Base-by-base conservation (phyloP, 2,329 filamentous ascomycete species). In the Fusarium chaquense region DNA sequence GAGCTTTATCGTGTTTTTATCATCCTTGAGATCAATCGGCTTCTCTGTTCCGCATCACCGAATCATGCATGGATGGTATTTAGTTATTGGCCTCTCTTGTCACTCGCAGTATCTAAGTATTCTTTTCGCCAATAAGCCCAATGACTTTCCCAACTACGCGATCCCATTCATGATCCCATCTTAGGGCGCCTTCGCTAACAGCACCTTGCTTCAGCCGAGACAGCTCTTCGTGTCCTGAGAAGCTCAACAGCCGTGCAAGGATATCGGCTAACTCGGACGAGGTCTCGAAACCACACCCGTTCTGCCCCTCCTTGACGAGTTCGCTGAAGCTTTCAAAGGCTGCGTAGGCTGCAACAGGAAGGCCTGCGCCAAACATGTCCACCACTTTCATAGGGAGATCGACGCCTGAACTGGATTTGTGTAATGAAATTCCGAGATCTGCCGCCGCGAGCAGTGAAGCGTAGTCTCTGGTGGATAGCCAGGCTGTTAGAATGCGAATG, bases 341-440 rank as follows among this genome's bases (percentile, higher is more conserved):
- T 28, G 88, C 88, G 85, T 96, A 98, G 6, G 94, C 95, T 0
- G 91, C 90, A 0, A 99, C 96, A 0, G 96, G 96, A 30, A 99
- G 83, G 0, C 95, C 96, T 0, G 94, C 92, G 4, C 96, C 96
- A 78, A 99, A 98, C 94, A 99, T 98, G 78, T 99, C 96, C 16
- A 99, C 94, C 1, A 99, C 94, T 81, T 99, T 99, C 96, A 99
- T 99, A 0, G 96, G 96, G 22, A 99, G 83, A 79, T 99, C 96
- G 0, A 99, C 94, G 2, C 96, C 96, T 4, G 93, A 97, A 71
- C 92, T 97, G 16, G 94, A 98, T 70, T 89, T 97, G 81, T 99
- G 96, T 28, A 99, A 83, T 59, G 93, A 97, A 26, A 99, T 89
- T 12, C 96, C 96, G 0, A 99, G 83, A 74, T 98, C 95, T 5